Conservation (phyloP, 306 rosid genomes). For the Cicer cuneatum region DNA sequence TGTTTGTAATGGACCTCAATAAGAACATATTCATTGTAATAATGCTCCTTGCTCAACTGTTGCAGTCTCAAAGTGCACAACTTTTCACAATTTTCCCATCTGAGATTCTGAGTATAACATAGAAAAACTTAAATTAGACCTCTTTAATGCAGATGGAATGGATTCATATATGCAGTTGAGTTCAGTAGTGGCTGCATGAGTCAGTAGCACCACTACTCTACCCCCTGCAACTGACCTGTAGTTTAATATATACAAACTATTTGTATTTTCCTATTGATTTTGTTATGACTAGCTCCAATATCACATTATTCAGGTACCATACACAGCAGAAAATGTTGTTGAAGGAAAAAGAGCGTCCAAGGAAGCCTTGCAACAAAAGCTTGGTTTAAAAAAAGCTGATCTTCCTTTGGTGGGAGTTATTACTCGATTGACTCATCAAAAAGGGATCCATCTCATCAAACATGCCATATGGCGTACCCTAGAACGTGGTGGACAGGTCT, state of each 20-base stretch:
- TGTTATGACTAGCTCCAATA: constrained; percentile 41
- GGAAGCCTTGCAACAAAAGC: constrained; percentile 85
- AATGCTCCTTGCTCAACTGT: constrained; percentile 21
- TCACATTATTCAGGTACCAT: constrained; percentile 64
- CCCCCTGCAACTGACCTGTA: background rate
- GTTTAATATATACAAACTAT: constrained; percentile 11
- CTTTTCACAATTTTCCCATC: constrained; percentile 13
- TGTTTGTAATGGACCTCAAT: constrained; percentile 10
- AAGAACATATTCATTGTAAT: background rate
- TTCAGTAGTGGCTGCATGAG: constrained; percentile 28
- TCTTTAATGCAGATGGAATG: constrained; percentile 11
- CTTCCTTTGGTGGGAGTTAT: constrained; percentile 88
- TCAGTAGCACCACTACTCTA: constrained; percentile 29
- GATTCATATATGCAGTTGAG: constrained; percentile 29
- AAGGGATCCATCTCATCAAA: constrained; percentile 98
- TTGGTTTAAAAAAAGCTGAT: constrained; percentile 71
- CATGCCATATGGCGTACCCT: constrained; percentile 81
- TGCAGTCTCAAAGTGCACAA: constrained; percentile 19
- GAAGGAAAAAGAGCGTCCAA: constrained; percentile 97
- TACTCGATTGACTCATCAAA: constrained; percentile 90
- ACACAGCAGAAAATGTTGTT: constrained; percentile 89
- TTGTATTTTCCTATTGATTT: constrained; percentile 36
- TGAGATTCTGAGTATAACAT: constrained; percentile 21
- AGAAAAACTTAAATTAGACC: constrained; percentile 13
- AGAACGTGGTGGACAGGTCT: constrained; percentile 92